phyloP scores from a whole-genome alignment of 2,329 filamentous ascomycete species.

The Alternaria sp. region DNA sequence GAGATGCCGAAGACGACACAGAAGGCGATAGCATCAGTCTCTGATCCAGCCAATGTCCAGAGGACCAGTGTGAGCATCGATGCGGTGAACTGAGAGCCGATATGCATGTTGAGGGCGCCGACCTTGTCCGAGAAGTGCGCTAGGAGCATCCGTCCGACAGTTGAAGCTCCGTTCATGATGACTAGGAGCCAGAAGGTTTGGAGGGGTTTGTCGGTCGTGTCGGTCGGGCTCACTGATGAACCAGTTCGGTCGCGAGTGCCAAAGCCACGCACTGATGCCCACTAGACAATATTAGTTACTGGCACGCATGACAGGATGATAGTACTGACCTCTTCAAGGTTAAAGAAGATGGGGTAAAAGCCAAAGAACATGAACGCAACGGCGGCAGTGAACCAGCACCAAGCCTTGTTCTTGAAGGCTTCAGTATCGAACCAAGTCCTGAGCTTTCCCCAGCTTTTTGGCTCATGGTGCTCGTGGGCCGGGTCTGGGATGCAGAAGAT shows the following conservation, averaged over 20 bases:
- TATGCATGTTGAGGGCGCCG: constrained; percentile 59
- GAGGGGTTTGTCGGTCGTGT: constrained; percentile 46
- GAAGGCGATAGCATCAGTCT: constrained; percentile 56
- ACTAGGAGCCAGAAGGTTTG: constrained; percentile 60
- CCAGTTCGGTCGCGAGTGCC: constrained; percentile 48
- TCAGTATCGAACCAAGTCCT: constrained; percentile 56
- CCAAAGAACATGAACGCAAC: constrained; percentile 61
- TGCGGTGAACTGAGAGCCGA: constrained; percentile 52
- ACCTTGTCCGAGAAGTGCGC: constrained; percentile 57
- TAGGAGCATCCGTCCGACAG: constrained; percentile 57
- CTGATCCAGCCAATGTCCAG: constrained; percentile 54
- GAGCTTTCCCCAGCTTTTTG: constrained; percentile 51
- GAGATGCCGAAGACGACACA: constrained; percentile 59
- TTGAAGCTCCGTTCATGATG: constrained; percentile 61
- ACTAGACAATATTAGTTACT: constrained; percentile 43
- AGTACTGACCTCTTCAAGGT: constrained; percentile 57
- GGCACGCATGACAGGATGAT: background rate
- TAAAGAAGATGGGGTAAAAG: constrained; percentile 63
- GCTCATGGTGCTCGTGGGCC: constrained; percentile 49
- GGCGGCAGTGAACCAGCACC: constrained; percentile 55
- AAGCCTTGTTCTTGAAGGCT: constrained; percentile 56
- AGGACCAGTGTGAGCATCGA: constrained; percentile 56
- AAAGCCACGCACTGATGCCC: constrained; percentile 56
- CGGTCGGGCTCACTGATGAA: constrained; percentile 14
- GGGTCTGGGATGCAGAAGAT: constrained; percentile 57